These are phyloP conservation scores for Pseudocercospora pini-densiflorae DNA, from an alignment of 2,329 filamentous ascomycete species.

Conservation along the genomic window DNA sequence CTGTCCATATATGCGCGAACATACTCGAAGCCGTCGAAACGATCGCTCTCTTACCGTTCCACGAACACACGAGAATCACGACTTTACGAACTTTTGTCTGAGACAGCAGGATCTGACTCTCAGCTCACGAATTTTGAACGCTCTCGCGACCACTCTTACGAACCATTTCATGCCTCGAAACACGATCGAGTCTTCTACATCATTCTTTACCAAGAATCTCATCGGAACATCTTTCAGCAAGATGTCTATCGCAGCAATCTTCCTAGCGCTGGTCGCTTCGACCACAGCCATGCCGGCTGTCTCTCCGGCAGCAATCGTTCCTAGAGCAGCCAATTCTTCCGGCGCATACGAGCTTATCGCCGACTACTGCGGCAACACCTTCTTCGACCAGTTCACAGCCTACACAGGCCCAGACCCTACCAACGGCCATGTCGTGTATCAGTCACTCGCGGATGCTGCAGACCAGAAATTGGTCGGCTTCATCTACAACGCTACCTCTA, in stretches of 20 bases:
- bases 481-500: slow-evolving; percentile 43
- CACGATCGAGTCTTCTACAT: not conserved
- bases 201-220: not conserved
- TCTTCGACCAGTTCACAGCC: slow-evolving; percentile 52
- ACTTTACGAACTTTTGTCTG: slow-evolving; percentile 8
- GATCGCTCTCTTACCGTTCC: not conserved
- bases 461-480: slow-evolving; percentile 46
- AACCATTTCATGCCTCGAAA: not conserved
- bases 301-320: slow-evolving; percentile 15
- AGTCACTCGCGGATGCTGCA: slow-evolving; percentile 37
- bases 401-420: slow-evolving; percentile 52
- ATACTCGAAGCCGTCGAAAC: not conserved
- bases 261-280: slow-evolving; percentile 18
- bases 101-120: slow-evolving; percentile 8
- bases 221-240: slow-evolving; percentile 1
- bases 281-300: slow-evolving; percentile 11
- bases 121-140: not conserved
- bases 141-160: not conserved
- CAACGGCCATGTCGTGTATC: slow-evolving; percentile 41
- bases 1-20: not conserved
- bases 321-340: slow-evolving; percentile 16
- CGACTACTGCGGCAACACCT: slow-evolving; percentile 41
- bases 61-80: slow-evolving; percentile 3
- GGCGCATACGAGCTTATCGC: slow-evolving; percentile 37
- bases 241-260: not conserved